Percentiles rank a stretch among this genome's conserved stretches.
Evolutionary conservation across 2,329 filamentous ascomycete genomes (phyloP).

Genomic region (Aureobasidium sp.): DNA sequence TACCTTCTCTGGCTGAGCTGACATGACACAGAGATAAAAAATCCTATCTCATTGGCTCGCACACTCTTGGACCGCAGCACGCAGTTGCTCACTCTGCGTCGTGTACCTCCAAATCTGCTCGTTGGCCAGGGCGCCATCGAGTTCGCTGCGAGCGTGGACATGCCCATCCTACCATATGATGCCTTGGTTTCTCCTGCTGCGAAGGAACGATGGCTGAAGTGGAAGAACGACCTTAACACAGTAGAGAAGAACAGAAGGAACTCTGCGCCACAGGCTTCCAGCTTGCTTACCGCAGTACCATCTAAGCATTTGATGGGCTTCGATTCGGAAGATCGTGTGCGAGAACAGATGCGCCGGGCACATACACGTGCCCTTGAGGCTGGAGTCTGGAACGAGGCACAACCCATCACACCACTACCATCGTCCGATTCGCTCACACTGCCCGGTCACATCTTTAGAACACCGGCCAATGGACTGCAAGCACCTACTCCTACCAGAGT

Average conservation of each 20-base stretch:
- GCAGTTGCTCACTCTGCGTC: constrained; percentile 68
- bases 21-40: constrained; percentile 64
- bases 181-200: constrained; percentile 72
- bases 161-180: constrained; percentile 66
- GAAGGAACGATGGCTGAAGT: constrained; percentile 67
- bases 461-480: constrained; percentile 5
- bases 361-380: constrained; percentile 30
- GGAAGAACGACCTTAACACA: constrained; percentile 61
- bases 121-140: constrained; percentile 76
- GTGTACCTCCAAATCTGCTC: constrained; percentile 87
- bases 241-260: constrained; percentile 41
- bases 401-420: constrained; percentile 27
- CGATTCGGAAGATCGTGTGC: constrained; percentile 24
- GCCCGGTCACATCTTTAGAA: background rate
- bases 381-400: constrained; percentile 28
- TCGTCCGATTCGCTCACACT: constrained; percentile 18
- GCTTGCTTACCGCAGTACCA: constrained; percentile 18
- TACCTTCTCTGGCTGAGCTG: background rate
- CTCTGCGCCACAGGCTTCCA: constrained; percentile 24
- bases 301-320: constrained; percentile 19
- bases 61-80: constrained; percentile 71
- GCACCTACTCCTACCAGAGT: background rate
- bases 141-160: constrained; percentile 75
- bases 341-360: constrained; percentile 28
- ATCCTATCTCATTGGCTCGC: constrained; percentile 82